Percentiles rank a stretch among this genome's conserved stretches.
Conservation (phyloP, 148 eudicot species). For the Dysphania ambrosioides region DNA sequence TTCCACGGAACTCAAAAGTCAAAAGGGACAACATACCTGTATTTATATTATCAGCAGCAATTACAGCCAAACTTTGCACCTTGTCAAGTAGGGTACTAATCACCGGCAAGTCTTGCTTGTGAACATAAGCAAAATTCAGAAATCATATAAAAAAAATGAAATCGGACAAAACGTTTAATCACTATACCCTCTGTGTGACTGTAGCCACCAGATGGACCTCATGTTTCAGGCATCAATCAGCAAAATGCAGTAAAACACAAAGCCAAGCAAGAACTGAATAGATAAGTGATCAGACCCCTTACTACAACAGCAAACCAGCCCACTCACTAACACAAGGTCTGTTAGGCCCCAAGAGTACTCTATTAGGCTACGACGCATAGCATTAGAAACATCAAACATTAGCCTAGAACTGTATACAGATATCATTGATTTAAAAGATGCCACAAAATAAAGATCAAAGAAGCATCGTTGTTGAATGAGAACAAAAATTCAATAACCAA, state of each 20-base stretch:
- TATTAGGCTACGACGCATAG: too few relatives aligned
- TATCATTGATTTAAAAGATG: not conserved
- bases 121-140: too few relatives aligned
- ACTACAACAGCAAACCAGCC: too few relatives aligned
- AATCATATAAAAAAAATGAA: too few relatives aligned
- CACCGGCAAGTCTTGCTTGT: too few relatives aligned
- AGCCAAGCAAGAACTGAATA: not conserved
- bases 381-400: not conserved
- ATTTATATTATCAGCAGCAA: too few relatives aligned
- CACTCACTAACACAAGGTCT: not conserved
- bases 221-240: not conserved
- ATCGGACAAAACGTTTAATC: too few relatives aligned
- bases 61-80: too few relatives aligned
- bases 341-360: too few relatives aligned
- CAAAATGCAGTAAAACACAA: not conserved
- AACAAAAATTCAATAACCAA: not conserved
- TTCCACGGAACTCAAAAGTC: too few relatives aligned
- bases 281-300: not conserved
- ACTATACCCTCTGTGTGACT: not conserved
- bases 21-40: too few relatives aligned
- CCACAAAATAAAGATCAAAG: not conserved
- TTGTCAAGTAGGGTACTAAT: too few relatives aligned
- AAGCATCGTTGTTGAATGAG: not conserved
- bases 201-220: not conserved
- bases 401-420: not conserved